Conservation (phyloP, 805 yeast genomes). For the Ogataea haglerorum region DNA sequence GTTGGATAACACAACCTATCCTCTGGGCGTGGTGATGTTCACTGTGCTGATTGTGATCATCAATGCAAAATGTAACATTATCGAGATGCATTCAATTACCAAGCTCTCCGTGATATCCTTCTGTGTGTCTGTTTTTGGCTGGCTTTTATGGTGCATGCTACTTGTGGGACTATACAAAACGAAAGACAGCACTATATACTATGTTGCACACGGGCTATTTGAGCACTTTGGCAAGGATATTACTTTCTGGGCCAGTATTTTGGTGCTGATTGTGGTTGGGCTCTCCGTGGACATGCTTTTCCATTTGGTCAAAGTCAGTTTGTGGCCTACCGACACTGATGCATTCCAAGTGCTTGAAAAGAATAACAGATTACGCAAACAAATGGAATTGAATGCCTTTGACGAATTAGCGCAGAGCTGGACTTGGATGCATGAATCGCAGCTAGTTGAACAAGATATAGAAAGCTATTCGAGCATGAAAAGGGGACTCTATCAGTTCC, state of each 20-base stretch:
- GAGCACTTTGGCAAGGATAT: conserved; percentile 73
- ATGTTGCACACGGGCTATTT: conserved; percentile 65
- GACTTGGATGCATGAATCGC: conserved; percentile 50
- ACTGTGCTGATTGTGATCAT: conserved; percentile 70
- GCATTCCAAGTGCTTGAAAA: conserved; percentile 75
- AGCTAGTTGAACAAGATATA: conserved; percentile 24
- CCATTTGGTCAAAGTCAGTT: conserved; percentile 51
- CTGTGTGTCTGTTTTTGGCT: conserved; percentile 74
- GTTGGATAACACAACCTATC: conserved; percentile 73
- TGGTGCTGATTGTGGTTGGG: conserved; percentile 56
- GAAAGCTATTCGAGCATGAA: conserved; percentile 19
- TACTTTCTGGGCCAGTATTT: conserved; percentile 82
- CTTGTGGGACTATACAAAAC: conserved; percentile 64
- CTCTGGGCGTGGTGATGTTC: conserved; percentile 74
- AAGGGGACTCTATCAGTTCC: conserved; percentile 22
- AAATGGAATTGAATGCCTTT: conserved; percentile 70
- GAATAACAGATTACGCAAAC: conserved; percentile 58
- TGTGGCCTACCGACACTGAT: conserved; percentile 73
- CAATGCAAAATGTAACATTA: conserved; percentile 71
- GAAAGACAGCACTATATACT: conserved; percentile 57
- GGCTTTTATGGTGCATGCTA: conserved; percentile 78
- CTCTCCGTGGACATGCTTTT: conserved; percentile 62
- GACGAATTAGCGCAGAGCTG: conserved; percentile 76
- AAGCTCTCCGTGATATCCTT: conserved; percentile 65
- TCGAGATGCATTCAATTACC: conserved; percentile 77